Percentiles rank a stretch among this genome's conserved stretches.
Conservation (phyloP, 164 flowering plant species). For the Stephania yunnanensis region DNA sequence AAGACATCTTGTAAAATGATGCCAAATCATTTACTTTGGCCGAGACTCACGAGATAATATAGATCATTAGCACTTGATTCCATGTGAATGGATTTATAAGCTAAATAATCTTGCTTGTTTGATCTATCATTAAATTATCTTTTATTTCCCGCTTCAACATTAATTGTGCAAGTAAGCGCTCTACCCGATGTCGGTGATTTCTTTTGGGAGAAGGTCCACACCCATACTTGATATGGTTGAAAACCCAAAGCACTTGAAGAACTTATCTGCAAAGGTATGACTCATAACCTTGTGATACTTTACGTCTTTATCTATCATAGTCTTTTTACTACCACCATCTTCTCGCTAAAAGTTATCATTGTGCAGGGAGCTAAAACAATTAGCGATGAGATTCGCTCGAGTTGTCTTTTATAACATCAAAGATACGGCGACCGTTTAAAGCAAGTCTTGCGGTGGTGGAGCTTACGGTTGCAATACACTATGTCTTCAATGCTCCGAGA, state of each 20-base stretch:
- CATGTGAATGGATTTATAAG: neutral
- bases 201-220: constrained; percentile 62
- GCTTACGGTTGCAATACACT: constrained; percentile 76
- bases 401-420: neutral
- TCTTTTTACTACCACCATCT: no score
- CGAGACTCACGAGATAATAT: no score
- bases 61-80: no score
- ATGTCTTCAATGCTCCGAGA: constrained; percentile 84
- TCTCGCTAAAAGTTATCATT: no score
- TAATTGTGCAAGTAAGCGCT: constrained; percentile 27
- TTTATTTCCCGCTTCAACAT: constrained; percentile 31
- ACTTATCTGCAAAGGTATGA: constrained; percentile 60
- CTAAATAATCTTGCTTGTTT: neutral
- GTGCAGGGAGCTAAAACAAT: no score
- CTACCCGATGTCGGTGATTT: constrained; percentile 49
- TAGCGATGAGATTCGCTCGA: no score
- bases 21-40: no score
- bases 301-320: no score
- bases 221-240: constrained; percentile 80
- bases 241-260: constrained; percentile 71
- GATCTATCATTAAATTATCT: neutral
- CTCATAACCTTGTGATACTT: neutral
- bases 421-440: constrained; percentile 29
- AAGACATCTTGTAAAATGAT: no score
- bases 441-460: constrained; percentile 74